These are phyloP conservation scores for Pyracantha coccinea DNA, from an alignment of 331 rosid genomes.

Conservation along the genomic window DNA sequence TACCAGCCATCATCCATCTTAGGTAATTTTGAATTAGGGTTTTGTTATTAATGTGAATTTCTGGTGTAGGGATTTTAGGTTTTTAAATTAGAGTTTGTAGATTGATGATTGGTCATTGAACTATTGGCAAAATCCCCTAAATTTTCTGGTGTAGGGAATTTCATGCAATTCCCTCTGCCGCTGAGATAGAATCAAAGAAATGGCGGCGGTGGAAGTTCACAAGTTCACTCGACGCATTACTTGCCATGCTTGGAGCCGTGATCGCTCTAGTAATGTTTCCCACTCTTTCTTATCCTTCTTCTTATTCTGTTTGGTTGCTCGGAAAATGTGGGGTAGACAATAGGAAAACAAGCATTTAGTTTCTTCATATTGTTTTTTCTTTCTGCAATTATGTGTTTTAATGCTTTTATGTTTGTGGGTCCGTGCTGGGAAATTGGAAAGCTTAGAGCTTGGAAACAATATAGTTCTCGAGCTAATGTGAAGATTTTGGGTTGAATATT, in stretches of 20 bases:
- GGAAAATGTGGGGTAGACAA: background rate
- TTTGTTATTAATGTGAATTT: too few relatives aligned
- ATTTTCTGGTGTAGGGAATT: too few relatives aligned
- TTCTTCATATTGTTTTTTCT: background rate
- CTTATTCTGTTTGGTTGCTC: slow-evolving; percentile 5
- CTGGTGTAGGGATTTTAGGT: too few relatives aligned
- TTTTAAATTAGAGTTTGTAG: too few relatives aligned
- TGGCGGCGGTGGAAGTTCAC: slow-evolving; percentile 72
- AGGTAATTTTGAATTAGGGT: too few relatives aligned
- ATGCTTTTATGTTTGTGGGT: background rate
- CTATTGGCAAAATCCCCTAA: too few relatives aligned
- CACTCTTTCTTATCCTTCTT: background rate
- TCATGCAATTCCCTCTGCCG: background rate
- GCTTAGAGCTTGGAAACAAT: background rate
- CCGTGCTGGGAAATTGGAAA: background rate
- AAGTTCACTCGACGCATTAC: slow-evolving; percentile 72
- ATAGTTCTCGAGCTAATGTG: background rate
- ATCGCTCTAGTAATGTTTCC: slow-evolving; percentile 50
- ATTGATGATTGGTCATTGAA: too few relatives aligned
- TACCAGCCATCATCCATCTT: too few relatives aligned
- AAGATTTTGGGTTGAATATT: background rate
- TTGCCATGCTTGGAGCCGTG: slow-evolving; percentile 96
- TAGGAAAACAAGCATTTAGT: background rate
- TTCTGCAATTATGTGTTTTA: background rate
- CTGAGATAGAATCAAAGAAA: slow-evolving; percentile 1